A percentile compares a stretch with the other conserved stretches of the same genome.
phyloP scores from a whole-genome alignment of 2,329 filamentous ascomycete genomes.

The Cryoendolithus antarcticus region DNA sequence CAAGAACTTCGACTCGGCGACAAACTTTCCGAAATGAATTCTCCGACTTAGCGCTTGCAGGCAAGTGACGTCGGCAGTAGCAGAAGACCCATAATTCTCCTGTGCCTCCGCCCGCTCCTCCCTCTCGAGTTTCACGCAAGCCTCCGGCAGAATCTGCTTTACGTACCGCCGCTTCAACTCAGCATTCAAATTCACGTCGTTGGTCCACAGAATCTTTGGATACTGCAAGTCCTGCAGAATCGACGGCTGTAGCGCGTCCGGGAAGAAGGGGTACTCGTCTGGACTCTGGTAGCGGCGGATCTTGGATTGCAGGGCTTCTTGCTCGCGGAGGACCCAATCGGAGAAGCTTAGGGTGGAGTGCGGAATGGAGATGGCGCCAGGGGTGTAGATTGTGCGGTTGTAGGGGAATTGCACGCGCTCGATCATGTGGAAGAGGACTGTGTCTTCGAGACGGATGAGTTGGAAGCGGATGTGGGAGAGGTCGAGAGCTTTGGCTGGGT shows the following conservation, averaged over 20 bases:
- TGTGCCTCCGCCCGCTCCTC: conserved; percentile 63
- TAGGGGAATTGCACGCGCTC: conserved; percentile 96
- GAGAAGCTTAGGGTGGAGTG: conserved; percentile 64
- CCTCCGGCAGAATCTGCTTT: conserved; percentile 66
- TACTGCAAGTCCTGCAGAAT: conserved; percentile 84
- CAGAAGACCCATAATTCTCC: conserved; percentile 91
- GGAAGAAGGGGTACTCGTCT: conserved; percentile 97
- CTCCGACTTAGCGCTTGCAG: conserved; percentile 80
- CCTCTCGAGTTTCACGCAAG: conserved; percentile 62
- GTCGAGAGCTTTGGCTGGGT: conserved; percentile 75
- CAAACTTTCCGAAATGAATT: conserved; percentile 97
- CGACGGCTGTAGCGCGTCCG: conserved; percentile 61
- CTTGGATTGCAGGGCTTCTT: conserved; percentile 81
- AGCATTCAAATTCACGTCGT: conserved; percentile 81
- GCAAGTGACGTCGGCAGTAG: conserved; percentile 79
- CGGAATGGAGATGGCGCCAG: conserved; percentile 70
- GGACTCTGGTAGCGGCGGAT: conserved; percentile 92
- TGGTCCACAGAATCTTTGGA: conserved; percentile 73
- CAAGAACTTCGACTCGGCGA: conserved; percentile 89
- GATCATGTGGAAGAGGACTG: conserved; percentile 92
- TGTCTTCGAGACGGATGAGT: conserved; percentile 83
- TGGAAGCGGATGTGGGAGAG: conserved; percentile 76
- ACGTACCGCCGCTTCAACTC: conserved; percentile 81
- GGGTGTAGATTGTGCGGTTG: conserved; percentile 74
- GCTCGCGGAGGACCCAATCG: conserved; percentile 85